Evolutionary conservation across 139 green algal genomes (phyloP), one percentile per base, ranked within the genome.

Genomic region (Chlamydomonas sphaeroides): DNA sequence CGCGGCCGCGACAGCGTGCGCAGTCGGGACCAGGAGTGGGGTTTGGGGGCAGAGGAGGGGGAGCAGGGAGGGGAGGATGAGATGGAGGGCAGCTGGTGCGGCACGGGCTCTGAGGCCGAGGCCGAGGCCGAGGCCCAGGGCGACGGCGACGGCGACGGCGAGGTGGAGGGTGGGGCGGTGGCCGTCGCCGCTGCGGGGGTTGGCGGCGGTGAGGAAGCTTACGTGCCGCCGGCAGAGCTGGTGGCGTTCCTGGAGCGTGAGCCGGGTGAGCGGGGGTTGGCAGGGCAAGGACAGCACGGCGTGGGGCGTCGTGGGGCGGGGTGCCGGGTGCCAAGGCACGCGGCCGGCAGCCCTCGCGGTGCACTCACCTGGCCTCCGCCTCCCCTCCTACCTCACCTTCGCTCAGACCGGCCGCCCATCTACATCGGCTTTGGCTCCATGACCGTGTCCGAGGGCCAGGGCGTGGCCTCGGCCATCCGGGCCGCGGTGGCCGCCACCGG

Each of bases 361-460:
- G n/a, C n/a, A n/a, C n/a, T n/a, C n/a, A n/a, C n/a, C n/a, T n/a
- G n/a, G n/a, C 45, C 20, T 62, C 53, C 7, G 20, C 53, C 53
- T 10, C 53, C 53, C 20, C 23, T 30, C 53, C 53, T 62, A 10
- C 53, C 53, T 5, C 61, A 20, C 17, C 65, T 14, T n/a, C n/a
- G n/a, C 35, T 18, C 45, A 84, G 91, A 45, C 38, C 65, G 36
- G 3, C 51, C 8, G 17, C 77, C 65, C 28, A 32, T 84, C 2
- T 84, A 84, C 77, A 76, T 84, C 25, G 77, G 77, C 30, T 84
- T 84, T 35, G 77, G 77, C 75, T 93, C 87, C 83, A 69, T 95
- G 74, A 79, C 85, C 33, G 56, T 91, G n/a, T 56, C 59, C 23
- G 71, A 91, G 32, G 57, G 83, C 7, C 62, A 68, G 48, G 57